These are phyloP conservation scores for Thoreauomyces humboldtii DNA, from an alignment of 192 early-diverging fungal genomes.

Conservation along the genomic window DNA sequence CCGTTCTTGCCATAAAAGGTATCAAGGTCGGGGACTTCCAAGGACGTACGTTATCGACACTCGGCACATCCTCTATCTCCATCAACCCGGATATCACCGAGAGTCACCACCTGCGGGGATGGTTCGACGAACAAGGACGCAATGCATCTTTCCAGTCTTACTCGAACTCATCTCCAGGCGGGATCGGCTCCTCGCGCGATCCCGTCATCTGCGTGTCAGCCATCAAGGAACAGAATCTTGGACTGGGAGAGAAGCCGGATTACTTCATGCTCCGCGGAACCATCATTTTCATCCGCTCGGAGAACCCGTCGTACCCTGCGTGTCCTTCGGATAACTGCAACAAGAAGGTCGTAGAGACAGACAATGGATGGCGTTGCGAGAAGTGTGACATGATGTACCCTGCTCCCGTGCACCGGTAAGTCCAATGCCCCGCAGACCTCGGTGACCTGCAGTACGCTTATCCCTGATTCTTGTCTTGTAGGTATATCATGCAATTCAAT, in stretches of 20 bases:
- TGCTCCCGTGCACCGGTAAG: conserved; percentile 72
- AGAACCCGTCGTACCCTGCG: conserved; percentile 77
- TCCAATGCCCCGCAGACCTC: too few relatives aligned
- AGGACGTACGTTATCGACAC: conserved; percentile 50
- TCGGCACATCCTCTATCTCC: conserved; percentile 43
- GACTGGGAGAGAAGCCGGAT: conserved; percentile 65
- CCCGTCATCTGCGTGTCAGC: conserved; percentile 64
- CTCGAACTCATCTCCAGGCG: conserved; percentile 31
- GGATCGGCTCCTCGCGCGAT: conserved; percentile 26
- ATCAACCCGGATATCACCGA: conserved; percentile 78
- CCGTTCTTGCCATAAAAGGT: conserved; percentile 83
- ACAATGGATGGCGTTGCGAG: conserved; percentile 83
- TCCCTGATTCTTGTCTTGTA: too few relatives aligned
- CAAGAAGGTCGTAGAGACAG: conserved; percentile 80
- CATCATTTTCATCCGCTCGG: conserved; percentile 69
- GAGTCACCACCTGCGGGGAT: conserved; percentile 68
- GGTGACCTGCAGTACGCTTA: too few relatives aligned
- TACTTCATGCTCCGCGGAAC: conserved; percentile 73
- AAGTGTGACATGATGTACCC: conserved; percentile 74
- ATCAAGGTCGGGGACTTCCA: conserved; percentile 85
- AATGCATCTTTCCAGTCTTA: conserved; percentile 43
- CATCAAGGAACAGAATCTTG: conserved; percentile 69
- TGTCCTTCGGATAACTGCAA: conserved; percentile 77
- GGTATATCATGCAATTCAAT: conserved; percentile 68
- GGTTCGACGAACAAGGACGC: conserved; percentile 51